phyloP scores from a whole-genome alignment of 2,329 filamentous ascomycete species.

The Colletotrichum navitas region DNA sequence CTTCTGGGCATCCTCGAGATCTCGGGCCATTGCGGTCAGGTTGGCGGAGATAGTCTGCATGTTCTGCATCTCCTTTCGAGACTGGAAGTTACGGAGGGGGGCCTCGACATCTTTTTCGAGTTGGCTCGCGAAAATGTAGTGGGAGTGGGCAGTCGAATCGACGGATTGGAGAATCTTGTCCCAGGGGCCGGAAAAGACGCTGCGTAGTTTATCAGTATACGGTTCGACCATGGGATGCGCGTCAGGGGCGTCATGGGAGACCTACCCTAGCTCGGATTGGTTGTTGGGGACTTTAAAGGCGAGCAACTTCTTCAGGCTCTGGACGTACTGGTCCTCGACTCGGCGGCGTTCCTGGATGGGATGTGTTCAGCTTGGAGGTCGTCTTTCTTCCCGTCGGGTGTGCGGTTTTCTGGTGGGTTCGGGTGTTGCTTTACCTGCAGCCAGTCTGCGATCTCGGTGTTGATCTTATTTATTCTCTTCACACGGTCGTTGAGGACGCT shows the following conservation, averaged over 20 bases:
- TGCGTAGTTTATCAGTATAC: conserved; percentile 54
- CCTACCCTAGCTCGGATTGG: conserved; percentile 88
- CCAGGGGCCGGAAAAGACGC: conserved; percentile 93
- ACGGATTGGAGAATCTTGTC: conserved; percentile 85
- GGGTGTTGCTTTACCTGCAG: conserved; percentile 76
- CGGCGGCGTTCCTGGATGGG: conserved; percentile 84
- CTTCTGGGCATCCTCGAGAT: conserved; percentile 86
- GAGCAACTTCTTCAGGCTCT: conserved; percentile 83
- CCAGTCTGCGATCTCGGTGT: conserved; percentile 95
- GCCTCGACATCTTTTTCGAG: conserved; percentile 91
- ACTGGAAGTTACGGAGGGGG: conserved; percentile 81
- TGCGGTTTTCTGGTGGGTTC: background rate
- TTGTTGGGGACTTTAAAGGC: conserved; percentile 80
- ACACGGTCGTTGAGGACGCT: conserved; percentile 87
- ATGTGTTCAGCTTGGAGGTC: conserved; percentile 32
- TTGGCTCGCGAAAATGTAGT: conserved; percentile 82
- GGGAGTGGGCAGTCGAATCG: conserved; percentile 84
- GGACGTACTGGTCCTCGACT: conserved; percentile 90
- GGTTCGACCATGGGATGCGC: background rate
- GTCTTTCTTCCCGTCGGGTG: conserved; percentile 15
- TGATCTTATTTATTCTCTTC: conserved; percentile 86
- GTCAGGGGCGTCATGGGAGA: conserved; percentile 38
- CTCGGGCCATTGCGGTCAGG: conserved; percentile 82
- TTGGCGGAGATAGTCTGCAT: conserved; percentile 87
- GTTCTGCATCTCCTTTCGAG: conserved; percentile 81